Evolutionary conservation across 1,139 yeast genomes (phyloP), one percentile per base, ranked within the genome.

Genomic region (Candida sanyaensis): DNA sequence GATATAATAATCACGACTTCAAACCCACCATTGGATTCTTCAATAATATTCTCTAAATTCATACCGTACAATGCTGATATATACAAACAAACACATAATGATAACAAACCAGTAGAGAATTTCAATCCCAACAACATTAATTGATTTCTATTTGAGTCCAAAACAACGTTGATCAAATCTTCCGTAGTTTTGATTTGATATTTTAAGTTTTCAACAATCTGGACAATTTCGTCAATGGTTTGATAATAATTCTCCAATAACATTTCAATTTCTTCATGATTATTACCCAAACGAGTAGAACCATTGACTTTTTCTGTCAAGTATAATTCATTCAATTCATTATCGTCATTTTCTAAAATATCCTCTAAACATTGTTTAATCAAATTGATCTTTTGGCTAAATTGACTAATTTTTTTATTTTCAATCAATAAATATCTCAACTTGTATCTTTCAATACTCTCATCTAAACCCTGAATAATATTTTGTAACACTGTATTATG

Each of bases 11-110:
- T 65, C 1, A 73, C 66, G 3, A 61, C 44, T 47, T 72, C 75
- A 52, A 75, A 72, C 3, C 80, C 80, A 45, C 73, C 66, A 21
- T 73, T 64, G 1, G 87, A 75, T 30, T 91, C 96, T 63, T 93
- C 99, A 10, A 92, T 83, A 60, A 84, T 90, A 63, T 92, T 93
- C 59, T 88, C 89, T 63, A 93, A 71, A 64, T 93, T 93, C 99
- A 71, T 75, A 23, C 80, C 80, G 52, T 74, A 75, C 34, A 74
- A 56, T 0, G 80, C 75, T 1, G 77, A 71, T 12, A 73, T 54
- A 52, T 71, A 75, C 44, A 75, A 55, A 1, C 71, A 68, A 31
- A 66, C 52, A 6, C 76, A 78, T 67, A 73, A 64, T 3, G 78
- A 68, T 28, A 75, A 57, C 29, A 75, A 56, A 0, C 78, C 79